These are phyloP conservation scores for Sideroxylon spinosum DNA, from an alignment of 179 eudicot species.

Conservation along the genomic window DNA sequence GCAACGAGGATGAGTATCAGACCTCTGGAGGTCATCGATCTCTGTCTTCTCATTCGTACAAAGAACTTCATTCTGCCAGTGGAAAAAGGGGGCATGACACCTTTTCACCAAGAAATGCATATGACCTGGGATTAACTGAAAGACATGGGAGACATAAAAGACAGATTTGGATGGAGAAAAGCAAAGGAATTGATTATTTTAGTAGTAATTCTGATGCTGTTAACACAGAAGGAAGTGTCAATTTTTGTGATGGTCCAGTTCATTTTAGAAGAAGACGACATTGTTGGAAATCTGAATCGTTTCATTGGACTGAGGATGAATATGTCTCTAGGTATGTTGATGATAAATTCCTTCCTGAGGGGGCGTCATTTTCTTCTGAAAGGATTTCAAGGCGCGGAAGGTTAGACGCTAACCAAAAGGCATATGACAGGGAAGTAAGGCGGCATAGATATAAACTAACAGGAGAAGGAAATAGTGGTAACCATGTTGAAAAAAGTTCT, in stretches of 20 bases:
- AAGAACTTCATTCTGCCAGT: slow-evolving; percentile 9
- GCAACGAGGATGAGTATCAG: slow-evolving; percentile 13
- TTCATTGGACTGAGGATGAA: slow-evolving; percentile 28
- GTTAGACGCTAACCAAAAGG: slow-evolving; percentile 26
- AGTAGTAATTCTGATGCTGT: slow-evolving; percentile 7
- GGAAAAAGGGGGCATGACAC: slow-evolving; percentile 19
- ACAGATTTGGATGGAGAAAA: slow-evolving; percentile 12
- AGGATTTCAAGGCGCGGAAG: slow-evolving; percentile 21
- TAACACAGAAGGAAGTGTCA: slow-evolving; percentile 7
- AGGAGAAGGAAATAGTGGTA: slow-evolving; percentile 22
- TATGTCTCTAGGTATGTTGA: slow-evolving; percentile 16
- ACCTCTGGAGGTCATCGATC: slow-evolving; percentile 14
- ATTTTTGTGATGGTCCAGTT: slow-evolving; percentile 11
- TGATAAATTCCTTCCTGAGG: slow-evolving; percentile 13
- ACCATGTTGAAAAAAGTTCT: slow-evolving; percentile 24
- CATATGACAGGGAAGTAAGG: slow-evolving; percentile 17
- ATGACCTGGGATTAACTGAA: slow-evolving; percentile 6
- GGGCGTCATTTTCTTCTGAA: slow-evolving; percentile 21
- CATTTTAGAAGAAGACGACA: slow-evolving; percentile 20
- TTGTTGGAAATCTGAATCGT: slow-evolving; percentile 23
- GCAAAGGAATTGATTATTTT: slow-evolving; percentile 9
- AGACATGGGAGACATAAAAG: slow-evolving; percentile 9
- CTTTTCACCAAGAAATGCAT: slow-evolving; percentile 9
- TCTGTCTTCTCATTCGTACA: slow-evolving; percentile 6
- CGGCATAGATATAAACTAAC: slow-evolving; percentile 13